Evolutionary conservation across 129 eudicot genomes (phyloP).

Genomic region (Erigeron canadensis): DNA sequence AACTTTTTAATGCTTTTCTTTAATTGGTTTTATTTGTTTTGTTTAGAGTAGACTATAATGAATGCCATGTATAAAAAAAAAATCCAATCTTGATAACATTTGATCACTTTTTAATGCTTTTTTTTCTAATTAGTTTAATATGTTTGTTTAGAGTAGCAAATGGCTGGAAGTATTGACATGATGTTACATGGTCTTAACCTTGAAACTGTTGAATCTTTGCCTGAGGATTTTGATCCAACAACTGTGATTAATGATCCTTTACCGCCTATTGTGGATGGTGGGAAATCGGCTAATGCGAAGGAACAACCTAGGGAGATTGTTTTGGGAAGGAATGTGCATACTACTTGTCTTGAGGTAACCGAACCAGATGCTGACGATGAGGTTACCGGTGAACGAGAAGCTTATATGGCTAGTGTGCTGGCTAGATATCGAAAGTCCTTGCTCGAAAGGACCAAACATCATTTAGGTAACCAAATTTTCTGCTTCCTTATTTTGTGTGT

Average conservation of each 20-base stretch:
- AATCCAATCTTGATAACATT: background rate
- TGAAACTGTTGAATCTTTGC: slow-evolving; percentile 34
- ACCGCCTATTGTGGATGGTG: slow-evolving; percentile 42
- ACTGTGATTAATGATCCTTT: slow-evolving; percentile 48
- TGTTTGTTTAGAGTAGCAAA: slow-evolving; percentile 13
- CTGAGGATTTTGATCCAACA: slow-evolving; percentile 51
- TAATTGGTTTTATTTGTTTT: background rate
- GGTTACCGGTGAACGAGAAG: slow-evolving; percentile 89
- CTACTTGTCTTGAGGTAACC: slow-evolving; percentile 65
- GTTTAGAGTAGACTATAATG: background rate
- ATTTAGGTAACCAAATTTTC: slow-evolving; percentile 56
- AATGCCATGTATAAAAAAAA: background rate
- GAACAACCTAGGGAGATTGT: slow-evolving; percentile 67
- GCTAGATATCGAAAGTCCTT: slow-evolving; percentile 82
- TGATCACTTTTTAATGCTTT: background rate
- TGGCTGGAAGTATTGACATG: slow-evolving; percentile 42
- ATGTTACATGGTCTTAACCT: slow-evolving; percentile 35
- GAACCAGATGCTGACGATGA: slow-evolving; percentile 95
- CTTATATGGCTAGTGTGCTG: slow-evolving; percentile 83
- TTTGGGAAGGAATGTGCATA: slow-evolving; percentile 82
- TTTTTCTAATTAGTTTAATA: background rate
- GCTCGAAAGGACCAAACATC: slow-evolving; percentile 79
- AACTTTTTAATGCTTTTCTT: background rate
- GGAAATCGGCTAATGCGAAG: slow-evolving; percentile 26
- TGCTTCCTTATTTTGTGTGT: background rate